A percentile compares a stretch with the other conserved stretches of the same genome.
Conservation (phyloP, 1,284 basidiomycete genomes). For the Peniophora sp. region DNA sequence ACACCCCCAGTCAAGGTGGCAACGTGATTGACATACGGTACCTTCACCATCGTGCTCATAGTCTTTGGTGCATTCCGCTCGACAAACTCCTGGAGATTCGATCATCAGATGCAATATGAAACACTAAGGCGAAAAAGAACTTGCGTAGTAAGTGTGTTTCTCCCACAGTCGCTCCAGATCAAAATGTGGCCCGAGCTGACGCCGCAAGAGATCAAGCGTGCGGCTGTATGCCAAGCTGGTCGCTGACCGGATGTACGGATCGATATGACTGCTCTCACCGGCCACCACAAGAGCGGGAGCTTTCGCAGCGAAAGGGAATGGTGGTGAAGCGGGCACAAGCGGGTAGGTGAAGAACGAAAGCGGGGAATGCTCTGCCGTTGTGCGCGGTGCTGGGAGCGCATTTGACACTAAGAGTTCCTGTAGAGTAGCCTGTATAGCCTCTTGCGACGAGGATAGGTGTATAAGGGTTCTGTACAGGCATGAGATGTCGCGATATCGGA, state of each 20-base stretch:
- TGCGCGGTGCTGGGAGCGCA: slow-evolving; percentile 14
- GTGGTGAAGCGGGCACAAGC: slow-evolving; percentile 24
- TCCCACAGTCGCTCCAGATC: slow-evolving; percentile 38
- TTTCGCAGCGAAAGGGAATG: slow-evolving; percentile 29
- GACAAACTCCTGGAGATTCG: slow-evolving; percentile 28
- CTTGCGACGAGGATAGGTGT: slow-evolving; percentile 32
- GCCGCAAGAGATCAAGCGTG: slow-evolving; percentile 29
- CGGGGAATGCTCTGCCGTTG: slow-evolving; percentile 21
- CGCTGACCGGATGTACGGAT: slow-evolving; percentile 31
- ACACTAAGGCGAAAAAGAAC: slow-evolving; percentile 1
- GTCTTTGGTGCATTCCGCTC: slow-evolving; percentile 35
- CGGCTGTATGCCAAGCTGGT: slow-evolving; percentile 33
- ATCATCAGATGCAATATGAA: not conserved
- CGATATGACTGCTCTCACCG: slow-evolving; percentile 16
- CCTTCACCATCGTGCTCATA: slow-evolving; percentile 38
- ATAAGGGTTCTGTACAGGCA: slow-evolving; percentile 22
- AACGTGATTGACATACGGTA: slow-evolving; percentile 42
- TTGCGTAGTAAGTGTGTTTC: slow-evolving; percentile 33
- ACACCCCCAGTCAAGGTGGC: slow-evolving; percentile 39
- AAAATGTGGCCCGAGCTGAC: slow-evolving; percentile 33
- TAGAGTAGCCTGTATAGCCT: slow-evolving; percentile 26
- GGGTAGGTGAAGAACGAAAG: slow-evolving; percentile 30
- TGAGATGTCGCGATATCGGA: slow-evolving; percentile 2
- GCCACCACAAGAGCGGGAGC: slow-evolving; percentile 24
- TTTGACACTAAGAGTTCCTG: slow-evolving; percentile 19